Evolutionary conservation across 2,329 filamentous ascomycete genomes (phyloP).

Genomic region (Curvularia lunata): DNA sequence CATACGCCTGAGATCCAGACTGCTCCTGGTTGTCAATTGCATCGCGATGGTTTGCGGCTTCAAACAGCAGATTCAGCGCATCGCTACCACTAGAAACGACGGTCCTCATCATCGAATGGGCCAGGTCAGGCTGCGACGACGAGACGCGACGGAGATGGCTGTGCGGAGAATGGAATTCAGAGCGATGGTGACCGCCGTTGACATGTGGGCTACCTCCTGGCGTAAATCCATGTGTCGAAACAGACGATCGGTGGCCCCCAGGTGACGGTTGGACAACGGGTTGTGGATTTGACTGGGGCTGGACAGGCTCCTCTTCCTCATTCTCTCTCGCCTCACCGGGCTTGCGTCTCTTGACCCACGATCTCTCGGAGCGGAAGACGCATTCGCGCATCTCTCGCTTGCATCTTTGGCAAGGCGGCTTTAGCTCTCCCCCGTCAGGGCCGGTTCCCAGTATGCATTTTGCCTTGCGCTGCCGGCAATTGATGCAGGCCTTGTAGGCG

Average conservation of each 20-base stretch:
- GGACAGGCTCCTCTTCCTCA: conserved; percentile 27
- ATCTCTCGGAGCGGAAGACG: conserved; percentile 52
- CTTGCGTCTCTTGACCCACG: conserved; percentile 49
- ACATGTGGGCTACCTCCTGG: conserved; percentile 37
- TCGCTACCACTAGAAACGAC: conserved; percentile 62
- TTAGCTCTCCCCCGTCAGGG: conserved; percentile 51
- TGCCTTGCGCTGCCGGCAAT: conserved; percentile 60
- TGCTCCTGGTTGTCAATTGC: conserved; percentile 44
- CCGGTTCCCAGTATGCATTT: conserved; percentile 58
- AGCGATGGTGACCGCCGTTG: conserved; percentile 28
- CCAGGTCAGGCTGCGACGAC: conserved; percentile 44
- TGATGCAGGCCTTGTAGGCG: conserved; percentile 62
- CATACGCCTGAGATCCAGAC: conserved; percentile 48
- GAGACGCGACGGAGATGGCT: conserved; percentile 41
- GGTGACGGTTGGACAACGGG: conserved; percentile 26
- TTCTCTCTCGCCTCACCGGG: conserved; percentile 37
- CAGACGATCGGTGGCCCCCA: conserved; percentile 31
- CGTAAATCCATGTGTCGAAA: conserved; percentile 33
- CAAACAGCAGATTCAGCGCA: conserved; percentile 60
- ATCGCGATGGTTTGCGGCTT: conserved; percentile 54
- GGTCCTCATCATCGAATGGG: conserved; percentile 54
- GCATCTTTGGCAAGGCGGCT: conserved; percentile 57
- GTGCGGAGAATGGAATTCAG: conserved; percentile 41
- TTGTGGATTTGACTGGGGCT: conserved; percentile 16
- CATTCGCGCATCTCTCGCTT: conserved; percentile 59